phyloP scores from a whole-genome alignment of 768 basidiomycete species.

The Leccinum arenicola region DNA sequence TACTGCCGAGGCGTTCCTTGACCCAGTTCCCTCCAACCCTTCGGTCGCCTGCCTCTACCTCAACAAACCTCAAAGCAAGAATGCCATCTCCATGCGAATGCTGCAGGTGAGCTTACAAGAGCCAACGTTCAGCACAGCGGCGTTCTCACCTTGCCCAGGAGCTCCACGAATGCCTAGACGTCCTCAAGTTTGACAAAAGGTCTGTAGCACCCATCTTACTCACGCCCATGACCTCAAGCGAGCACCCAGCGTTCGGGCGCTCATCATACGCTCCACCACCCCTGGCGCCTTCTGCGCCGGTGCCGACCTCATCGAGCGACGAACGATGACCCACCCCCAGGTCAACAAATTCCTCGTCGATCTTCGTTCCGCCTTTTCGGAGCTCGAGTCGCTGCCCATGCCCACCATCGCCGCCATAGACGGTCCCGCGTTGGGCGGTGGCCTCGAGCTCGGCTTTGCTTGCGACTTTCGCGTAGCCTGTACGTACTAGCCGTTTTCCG shows the following conservation, averaged over 20 bases:
- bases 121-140: background rate
- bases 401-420: slow-evolving; percentile 93
- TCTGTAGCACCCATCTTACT: slow-evolving; percentile 23
- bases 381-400: slow-evolving; percentile 79
- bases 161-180: slow-evolving; percentile 65
- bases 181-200: slow-evolving; percentile 66
- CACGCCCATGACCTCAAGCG: background rate
- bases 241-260: slow-evolving; percentile 58
- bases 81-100: slow-evolving; percentile 78
- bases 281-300: slow-evolving; percentile 87
- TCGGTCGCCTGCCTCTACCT: slow-evolving; percentile 75
- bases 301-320: slow-evolving; percentile 83
- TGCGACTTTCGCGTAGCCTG: slow-evolving; percentile 91
- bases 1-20: slow-evolving; percentile 41
- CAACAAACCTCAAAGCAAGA: slow-evolving; percentile 80
- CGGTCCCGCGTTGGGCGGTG: slow-evolving; percentile 92
- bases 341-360: slow-evolving; percentile 77
- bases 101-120: slow-evolving; percentile 49
- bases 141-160: slow-evolving; percentile 44
- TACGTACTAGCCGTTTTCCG: slow-evolving; percentile 33
- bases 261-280: slow-evolving; percentile 80
- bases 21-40: slow-evolving; percentile 50
- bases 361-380: slow-evolving; percentile 65
- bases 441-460: slow-evolving; percentile 81
- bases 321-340: slow-evolving; percentile 73